These are phyloP conservation scores for Spathaspora girioi DNA, from an alignment of 805 yeast genomes.

Conservation along the genomic window DNA sequence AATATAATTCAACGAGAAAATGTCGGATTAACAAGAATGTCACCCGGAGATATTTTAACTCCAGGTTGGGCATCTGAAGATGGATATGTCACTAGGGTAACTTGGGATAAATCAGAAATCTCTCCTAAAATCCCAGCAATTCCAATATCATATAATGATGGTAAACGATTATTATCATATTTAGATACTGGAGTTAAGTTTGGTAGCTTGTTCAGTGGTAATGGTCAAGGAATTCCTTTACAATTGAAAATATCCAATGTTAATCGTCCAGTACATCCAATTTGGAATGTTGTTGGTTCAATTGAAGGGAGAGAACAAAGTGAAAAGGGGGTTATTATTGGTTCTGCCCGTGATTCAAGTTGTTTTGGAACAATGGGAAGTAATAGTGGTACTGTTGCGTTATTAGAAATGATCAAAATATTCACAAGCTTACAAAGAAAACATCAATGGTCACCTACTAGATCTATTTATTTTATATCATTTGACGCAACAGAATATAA, in stretches of 20 bases:
- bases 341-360: slow-evolving; percentile 77
- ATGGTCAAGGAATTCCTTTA: slow-evolving; percentile 12
- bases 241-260: slow-evolving; percentile 34
- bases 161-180: slow-evolving; percentile 29
- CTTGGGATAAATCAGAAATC: slow-evolving; percentile 44
- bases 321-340: slow-evolving; percentile 69
- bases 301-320: slow-evolving; percentile 78
- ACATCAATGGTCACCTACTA: slow-evolving; percentile 76
- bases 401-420: slow-evolving; percentile 67
- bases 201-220: slow-evolving; percentile 26
- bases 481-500: slow-evolving; percentile 82
- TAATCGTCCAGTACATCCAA: slow-evolving; percentile 53
- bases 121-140: slow-evolving; percentile 73
- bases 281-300: slow-evolving; percentile 78
- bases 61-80: slow-evolving; percentile 68
- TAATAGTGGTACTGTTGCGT: slow-evolving; percentile 68
- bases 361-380: slow-evolving; percentile 73
- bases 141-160: slow-evolving; percentile 77
- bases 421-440: slow-evolving; percentile 61
- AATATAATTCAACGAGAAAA: slow-evolving; percentile 51
- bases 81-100: slow-evolving; percentile 34
- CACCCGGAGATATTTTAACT: slow-evolving; percentile 75
- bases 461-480: slow-evolving; percentile 78
- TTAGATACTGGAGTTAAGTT: slow-evolving; percentile 25
- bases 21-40: slow-evolving; percentile 54